Percentiles rank a stretch among this genome's conserved stretches.
Evolutionary conservation across 2,329 filamentous ascomycete species (phyloP).

Genomic region (Aotearoamyces nothofagi): DNA sequence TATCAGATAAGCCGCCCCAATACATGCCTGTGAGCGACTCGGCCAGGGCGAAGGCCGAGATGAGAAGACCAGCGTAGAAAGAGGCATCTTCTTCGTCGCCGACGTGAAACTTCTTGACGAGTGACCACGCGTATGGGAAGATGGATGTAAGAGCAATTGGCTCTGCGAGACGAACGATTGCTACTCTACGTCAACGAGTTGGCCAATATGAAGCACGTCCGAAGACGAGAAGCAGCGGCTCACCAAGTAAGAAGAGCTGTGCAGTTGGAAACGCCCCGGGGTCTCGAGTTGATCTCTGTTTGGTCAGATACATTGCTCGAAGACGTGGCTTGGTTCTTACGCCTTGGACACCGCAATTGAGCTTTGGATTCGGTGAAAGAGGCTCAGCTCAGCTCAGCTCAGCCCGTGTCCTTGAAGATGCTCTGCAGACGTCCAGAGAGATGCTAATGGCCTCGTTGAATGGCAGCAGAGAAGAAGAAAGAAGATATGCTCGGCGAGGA

Average conservation of each 20-base stretch:
- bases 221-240: conserved; percentile 20
- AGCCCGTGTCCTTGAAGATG: no score
- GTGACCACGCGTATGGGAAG: conserved; percentile 80
- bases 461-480: no score
- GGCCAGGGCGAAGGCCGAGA: conserved; percentile 71
- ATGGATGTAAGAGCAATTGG: conserved; percentile 88
- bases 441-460: no score
- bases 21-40: conserved; percentile 77
- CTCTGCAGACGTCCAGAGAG: no score
- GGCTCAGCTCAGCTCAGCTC: no score
- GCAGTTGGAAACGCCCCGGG: conserved; percentile 68
- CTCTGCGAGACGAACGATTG: conserved; percentile 83
- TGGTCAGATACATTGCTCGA: no score
- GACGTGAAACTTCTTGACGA: conserved; percentile 62
- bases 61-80: conserved; percentile 77
- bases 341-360: no score
- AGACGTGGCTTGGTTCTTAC: no score
- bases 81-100: conserved; percentile 62
- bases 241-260: conserved; percentile 77
- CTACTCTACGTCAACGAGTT: conserved; percentile 28
- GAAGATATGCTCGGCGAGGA: no score
- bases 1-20: conserved; percentile 75
- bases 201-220: conserved; percentile 2
- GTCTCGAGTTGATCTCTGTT: no score
- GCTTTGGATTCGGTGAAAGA: no score